These are phyloP conservation scores for Gossypium arboreum DNA, from an alignment of 345 rosid species.

Conservation along the genomic window DNA sequence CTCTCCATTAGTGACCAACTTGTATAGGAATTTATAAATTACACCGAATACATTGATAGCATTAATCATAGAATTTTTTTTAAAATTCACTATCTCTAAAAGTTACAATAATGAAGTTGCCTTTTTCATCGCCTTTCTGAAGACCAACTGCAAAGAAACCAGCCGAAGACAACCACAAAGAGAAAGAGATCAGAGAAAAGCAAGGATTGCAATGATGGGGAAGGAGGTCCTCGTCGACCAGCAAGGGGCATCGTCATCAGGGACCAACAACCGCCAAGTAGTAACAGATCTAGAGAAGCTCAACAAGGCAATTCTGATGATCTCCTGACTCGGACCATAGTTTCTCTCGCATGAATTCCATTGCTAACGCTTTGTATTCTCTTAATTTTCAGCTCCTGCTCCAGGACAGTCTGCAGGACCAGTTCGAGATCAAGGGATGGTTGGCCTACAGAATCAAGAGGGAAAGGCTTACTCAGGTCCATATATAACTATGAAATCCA, in stretches of 20 bases:
- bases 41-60: too few relatives aligned
- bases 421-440: too few relatives aligned
- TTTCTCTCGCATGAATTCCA: background rate
- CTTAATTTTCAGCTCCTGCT: too few relatives aligned
- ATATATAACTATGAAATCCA: too few relatives aligned
- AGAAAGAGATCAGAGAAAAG: background rate
- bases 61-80: too few relatives aligned
- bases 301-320: background rate
- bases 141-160: background rate
- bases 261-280: background rate
- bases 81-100: background rate
- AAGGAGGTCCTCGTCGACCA: background rate
- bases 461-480: too few relatives aligned
- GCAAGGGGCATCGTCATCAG: background rate
- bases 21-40: too few relatives aligned
- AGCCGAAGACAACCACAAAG: background rate
- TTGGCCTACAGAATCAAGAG: too few relatives aligned
- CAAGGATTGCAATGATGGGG: background rate
- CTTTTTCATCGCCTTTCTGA: background rate
- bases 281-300: background rate
- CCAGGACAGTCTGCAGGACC: too few relatives aligned
- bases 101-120: background rate
- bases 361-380: too few relatives aligned
- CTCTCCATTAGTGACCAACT: too few relatives aligned
- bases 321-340: background rate